Conservation (phyloP, 495 filamentous ascomycete genomes). For the Lasiosphaeria hispida region DNA sequence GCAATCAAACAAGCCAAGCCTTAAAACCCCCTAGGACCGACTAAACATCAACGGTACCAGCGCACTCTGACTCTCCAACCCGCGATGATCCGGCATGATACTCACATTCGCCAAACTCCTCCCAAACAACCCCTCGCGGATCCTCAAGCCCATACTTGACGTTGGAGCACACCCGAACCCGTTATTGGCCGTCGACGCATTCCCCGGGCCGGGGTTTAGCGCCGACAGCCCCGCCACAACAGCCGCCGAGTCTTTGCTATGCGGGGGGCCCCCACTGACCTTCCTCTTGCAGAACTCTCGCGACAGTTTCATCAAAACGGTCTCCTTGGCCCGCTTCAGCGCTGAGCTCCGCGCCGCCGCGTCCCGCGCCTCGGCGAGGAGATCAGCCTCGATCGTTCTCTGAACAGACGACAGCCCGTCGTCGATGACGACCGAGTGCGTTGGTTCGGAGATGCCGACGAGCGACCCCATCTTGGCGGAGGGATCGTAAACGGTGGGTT, state of each 20-base stretch:
- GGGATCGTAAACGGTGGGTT: conserved; percentile 47
- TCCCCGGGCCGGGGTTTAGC: conserved; percentile 15
- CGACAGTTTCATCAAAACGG: conserved; percentile 45
- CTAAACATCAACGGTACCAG: conserved; percentile 54
- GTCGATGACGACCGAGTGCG: neutral
- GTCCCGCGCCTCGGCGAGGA: conserved; percentile 41
- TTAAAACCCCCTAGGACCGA: conserved; percentile 26
- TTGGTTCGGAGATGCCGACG: conserved; percentile 2
- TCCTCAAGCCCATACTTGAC: conserved; percentile 25
- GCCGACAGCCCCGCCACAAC: conserved; percentile 22
- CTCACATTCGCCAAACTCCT: conserved; percentile 30
- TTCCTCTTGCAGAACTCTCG: conserved; percentile 36
- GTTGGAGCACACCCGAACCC: conserved; percentile 9
- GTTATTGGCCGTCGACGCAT: neutral
- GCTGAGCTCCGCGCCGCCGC: conserved; percentile 41
- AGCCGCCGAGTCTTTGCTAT: conserved; percentile 28
- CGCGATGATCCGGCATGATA: conserved; percentile 29
- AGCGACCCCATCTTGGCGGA: conserved; percentile 33
- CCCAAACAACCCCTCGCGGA: conserved; percentile 45
- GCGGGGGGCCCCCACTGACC: neutral
- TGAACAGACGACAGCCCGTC: conserved; percentile 44
- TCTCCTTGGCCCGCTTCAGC: conserved; percentile 43
- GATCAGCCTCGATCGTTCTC: conserved; percentile 40
- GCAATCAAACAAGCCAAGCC: neutral
- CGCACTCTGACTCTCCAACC: conserved; percentile 38